Conservation (phyloP, 352 stramenopile species). For the Phytophthora kernoviae region DNA sequence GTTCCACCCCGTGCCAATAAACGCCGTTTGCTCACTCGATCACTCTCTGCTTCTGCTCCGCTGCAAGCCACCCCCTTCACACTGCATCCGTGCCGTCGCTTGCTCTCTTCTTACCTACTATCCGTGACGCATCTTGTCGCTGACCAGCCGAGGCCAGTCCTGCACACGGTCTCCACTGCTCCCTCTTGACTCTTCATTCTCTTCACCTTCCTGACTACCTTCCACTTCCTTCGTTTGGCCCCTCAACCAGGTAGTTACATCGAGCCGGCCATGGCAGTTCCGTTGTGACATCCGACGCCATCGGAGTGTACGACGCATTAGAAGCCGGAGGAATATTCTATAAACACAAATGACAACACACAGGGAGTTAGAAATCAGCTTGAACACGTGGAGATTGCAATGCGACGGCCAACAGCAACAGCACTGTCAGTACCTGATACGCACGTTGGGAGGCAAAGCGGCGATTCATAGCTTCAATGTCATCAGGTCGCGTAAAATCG, state of each 20-base stretch:
- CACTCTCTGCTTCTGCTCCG: conserved; percentile 11
- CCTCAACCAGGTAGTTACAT: conserved; percentile 33
- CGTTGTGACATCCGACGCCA: conserved; percentile 67
- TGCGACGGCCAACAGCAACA: conserved; percentile 21
- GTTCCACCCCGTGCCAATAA: conserved; percentile 33
- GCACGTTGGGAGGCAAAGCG: conserved; percentile 77
- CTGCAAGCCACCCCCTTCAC: conserved; percentile 7
- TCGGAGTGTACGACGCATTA: conserved; percentile 67
- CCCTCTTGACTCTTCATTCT: conserved; percentile 12
- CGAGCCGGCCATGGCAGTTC: conserved; percentile 79
- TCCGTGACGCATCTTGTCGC: conserved; percentile 21
- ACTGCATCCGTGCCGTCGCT: conserved; percentile 9
- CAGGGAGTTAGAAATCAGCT: neutral
- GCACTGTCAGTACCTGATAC: conserved; percentile 68
- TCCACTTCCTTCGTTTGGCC: neutral
- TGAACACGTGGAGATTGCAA: neutral
- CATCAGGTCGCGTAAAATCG: conserved; percentile 78
- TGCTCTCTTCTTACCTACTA: conserved; percentile 19
- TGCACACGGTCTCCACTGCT: neutral
- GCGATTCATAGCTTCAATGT: conserved; percentile 79
- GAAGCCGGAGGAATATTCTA: conserved; percentile 75
- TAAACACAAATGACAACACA: conserved; percentile 11
- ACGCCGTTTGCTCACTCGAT: conserved; percentile 23
- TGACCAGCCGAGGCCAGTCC: neutral
- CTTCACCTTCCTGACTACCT: conserved; percentile 9